These are phyloP conservation scores for Colletotrichum aenigma DNA, from an alignment of 2,329 filamentous ascomycete genomes.

Conservation along the genomic window DNA sequence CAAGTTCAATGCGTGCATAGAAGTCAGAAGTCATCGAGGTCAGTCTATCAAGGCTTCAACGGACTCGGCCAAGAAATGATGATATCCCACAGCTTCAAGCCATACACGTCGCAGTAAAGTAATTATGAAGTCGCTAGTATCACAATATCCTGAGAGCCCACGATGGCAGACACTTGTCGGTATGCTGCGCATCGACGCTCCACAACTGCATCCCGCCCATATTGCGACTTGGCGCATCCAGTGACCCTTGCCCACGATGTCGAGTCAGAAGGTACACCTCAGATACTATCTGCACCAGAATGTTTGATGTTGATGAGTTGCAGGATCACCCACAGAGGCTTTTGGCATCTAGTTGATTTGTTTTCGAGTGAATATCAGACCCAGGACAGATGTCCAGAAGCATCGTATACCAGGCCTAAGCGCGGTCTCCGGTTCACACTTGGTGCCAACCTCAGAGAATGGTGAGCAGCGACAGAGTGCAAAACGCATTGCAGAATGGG, in stretches of 20 bases:
- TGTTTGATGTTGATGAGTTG: rapidly evolving
- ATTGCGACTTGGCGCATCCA: neutral
- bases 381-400: neutral
- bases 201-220: neutral
- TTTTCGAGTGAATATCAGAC: neutral
- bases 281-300: neutral
- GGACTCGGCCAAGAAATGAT: no score
- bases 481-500: neutral
- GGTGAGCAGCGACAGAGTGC: neutral
- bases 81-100: no score
- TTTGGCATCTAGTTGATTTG: neutral
- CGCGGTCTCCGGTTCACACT: neutral
- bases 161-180: neutral
- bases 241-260: neutral
- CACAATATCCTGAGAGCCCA: neutral
- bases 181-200: neutral
- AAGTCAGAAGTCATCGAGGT: neutral
- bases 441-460: neutral
- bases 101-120: neutral
- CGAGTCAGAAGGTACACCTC: neutral
- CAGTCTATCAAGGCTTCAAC: neutral
- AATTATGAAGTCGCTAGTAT: neutral
- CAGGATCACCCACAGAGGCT: neutral
- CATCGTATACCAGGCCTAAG: neutral
- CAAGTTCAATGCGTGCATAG: rapidly evolving